A percentile compares a stretch with the other conserved stretches of the same genome.
Evolutionary conservation across 208 protist species (phyloP).

Genomic region (Crithidia bombi): DNA sequence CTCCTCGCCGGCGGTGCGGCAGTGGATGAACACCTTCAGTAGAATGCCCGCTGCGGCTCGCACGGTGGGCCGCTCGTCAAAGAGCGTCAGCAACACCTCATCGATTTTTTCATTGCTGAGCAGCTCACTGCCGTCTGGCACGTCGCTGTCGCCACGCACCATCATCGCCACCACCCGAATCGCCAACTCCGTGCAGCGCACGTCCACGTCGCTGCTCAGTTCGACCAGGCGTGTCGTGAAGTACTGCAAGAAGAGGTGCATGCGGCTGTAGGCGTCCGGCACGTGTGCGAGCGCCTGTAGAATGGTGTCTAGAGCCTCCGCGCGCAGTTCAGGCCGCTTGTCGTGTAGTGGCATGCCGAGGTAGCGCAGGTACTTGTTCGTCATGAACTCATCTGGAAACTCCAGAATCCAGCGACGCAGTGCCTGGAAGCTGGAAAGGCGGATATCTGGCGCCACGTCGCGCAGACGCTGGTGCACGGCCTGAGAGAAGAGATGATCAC

Average conservation of each 20-base stretch:
- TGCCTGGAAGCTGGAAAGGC: slow-evolving; percentile 68
- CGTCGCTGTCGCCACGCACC: slow-evolving; percentile 64
- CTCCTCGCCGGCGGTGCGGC: slow-evolving; percentile 63
- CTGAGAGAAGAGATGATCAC: slow-evolving; percentile 83
- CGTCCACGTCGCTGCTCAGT: slow-evolving; percentile 83
- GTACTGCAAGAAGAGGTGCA: slow-evolving; percentile 89
- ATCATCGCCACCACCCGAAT: slow-evolving; percentile 83
- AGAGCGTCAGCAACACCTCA: slow-evolving; percentile 74
- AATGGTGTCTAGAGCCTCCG: slow-evolving; percentile 80
- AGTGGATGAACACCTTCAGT: slow-evolving; percentile 87
- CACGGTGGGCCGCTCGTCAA: slow-evolving; percentile 90
- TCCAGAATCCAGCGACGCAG: slow-evolving; percentile 79
- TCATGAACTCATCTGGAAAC: slow-evolving; percentile 81
- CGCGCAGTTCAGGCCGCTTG: slow-evolving; percentile 80
- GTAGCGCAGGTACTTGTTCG: slow-evolving; percentile 91
- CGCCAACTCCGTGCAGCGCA: slow-evolving; percentile 83
- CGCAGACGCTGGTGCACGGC: slow-evolving; percentile 82
- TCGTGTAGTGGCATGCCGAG: slow-evolving; percentile 91
- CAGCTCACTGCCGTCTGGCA: slow-evolving; percentile 61
- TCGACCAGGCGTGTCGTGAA: slow-evolving; percentile 84
- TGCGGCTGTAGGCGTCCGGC: slow-evolving; percentile 60
- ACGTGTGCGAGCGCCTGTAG: slow-evolving; percentile 62
- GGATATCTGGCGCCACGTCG: slow-evolving; percentile 87
- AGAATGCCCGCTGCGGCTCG: slow-evolving; percentile 81
- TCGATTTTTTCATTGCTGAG: slow-evolving; percentile 86